Percentiles rank a stretch among this genome's conserved stretches.
Conservation (phyloP, 1,284 basidiomycete species). For the Grifola frondosa region DNA sequence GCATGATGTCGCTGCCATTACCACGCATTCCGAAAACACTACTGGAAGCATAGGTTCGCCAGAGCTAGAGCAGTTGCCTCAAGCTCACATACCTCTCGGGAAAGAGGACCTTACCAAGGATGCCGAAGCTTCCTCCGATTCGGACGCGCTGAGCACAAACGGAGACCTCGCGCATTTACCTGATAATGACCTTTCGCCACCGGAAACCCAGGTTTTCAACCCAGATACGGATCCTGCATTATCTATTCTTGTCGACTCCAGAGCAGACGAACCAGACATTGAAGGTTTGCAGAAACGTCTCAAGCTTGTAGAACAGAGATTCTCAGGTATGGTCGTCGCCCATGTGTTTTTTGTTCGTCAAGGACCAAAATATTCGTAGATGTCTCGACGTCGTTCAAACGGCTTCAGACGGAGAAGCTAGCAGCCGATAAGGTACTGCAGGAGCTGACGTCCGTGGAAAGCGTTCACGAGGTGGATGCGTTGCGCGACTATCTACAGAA, state of each 20-base stretch:
- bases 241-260: conserved; percentile 2
- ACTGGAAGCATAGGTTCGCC: no score
- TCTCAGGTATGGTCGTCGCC: conserved; percentile 55
- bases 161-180: no score
- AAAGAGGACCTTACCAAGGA: no score
- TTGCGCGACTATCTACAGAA: conserved; percentile 75
- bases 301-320: conserved; percentile 69
- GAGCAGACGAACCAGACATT: conserved; percentile 36
- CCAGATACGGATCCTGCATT: neutral
- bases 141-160: no score
- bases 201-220: no score
- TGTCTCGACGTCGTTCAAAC: conserved; percentile 74
- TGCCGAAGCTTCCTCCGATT: no score
- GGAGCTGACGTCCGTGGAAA: conserved; percentile 74
- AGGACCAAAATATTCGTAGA: conserved; percentile 40
- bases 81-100: no score
- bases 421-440: conserved; percentile 70
- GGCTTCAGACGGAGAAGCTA: conserved; percentile 66
- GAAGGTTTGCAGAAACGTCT: conserved; percentile 64
- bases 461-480: conserved; percentile 61
- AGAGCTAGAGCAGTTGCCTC: no score
- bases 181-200: no score
- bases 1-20: no score
- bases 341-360: neutral
- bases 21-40: no score